These are phyloP conservation scores for Ophiostoma novo-ulmi DNA, from an alignment of 2,329 filamentous ascomycete genomes.

Conservation along the genomic window DNA sequence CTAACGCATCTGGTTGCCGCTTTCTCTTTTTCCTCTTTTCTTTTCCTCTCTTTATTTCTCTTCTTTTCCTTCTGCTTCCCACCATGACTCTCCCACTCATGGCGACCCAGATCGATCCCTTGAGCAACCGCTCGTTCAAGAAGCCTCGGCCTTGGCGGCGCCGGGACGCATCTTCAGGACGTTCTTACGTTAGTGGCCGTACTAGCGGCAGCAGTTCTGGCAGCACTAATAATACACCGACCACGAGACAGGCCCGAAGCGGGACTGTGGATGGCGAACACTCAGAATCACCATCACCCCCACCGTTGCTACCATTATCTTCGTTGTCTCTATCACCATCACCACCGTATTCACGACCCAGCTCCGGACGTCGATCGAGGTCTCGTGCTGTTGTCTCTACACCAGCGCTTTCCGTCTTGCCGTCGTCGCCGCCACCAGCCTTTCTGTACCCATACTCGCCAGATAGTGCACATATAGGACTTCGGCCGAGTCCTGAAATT, in stretches of 20 bases:
- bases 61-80: background rate
- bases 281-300: background rate
- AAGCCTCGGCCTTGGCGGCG: conserved; percentile 31
- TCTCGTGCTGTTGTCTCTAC: background rate
- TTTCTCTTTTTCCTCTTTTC: background rate
- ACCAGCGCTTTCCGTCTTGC: background rate
- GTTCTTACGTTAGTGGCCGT: background rate
- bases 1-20: background rate
- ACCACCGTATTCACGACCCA: background rate
- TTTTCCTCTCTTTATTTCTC: background rate
- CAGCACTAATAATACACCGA: background rate
- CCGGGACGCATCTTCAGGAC: background rate
- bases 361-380: background rate
- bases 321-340: background rate
- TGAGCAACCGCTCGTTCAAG: conserved; percentile 27
- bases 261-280: background rate
- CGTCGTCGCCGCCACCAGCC: background rate
- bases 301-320: background rate
- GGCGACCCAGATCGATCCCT: conserved; percentile 31
- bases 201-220: background rate
- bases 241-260: background rate
- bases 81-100: conserved; percentile 25
- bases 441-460: background rate
- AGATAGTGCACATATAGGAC: background rate
- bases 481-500: background rate